phyloP scores from a whole-genome alignment of 2,329 filamentous ascomycete species.

The Apiospora koreana region DNA sequence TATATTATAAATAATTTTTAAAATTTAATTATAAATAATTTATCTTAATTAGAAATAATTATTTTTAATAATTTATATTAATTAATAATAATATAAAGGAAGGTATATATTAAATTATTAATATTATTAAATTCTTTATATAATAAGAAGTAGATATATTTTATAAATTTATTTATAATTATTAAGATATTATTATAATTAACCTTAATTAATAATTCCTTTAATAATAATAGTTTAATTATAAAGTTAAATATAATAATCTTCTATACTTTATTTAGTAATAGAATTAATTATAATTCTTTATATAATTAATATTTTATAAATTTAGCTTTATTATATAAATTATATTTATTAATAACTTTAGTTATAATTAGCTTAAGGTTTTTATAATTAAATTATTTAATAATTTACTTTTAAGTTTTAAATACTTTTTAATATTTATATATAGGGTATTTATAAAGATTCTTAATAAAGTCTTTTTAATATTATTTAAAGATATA shows the following conservation, averaged over 20 bases:
- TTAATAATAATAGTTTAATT: neutral
- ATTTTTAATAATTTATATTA: neutral
- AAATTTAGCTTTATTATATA: conserved; percentile 11
- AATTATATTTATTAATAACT: neutral
- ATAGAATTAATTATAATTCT: neutral
- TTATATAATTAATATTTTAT: conserved; percentile 8
- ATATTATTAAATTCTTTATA: neutral
- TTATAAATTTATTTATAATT: neutral
- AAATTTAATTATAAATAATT: conserved; percentile 10
- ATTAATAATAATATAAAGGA: neutral
- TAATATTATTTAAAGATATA: neutral
- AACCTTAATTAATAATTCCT: neutral
- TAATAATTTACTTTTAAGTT: neutral
- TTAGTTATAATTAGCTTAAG: neutral
- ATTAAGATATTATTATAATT: neutral
- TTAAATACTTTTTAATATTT: conserved; percentile 10
- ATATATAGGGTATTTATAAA: neutral
- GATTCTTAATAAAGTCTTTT: neutral
- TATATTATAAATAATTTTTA: conserved; percentile 10
- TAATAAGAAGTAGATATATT: neutral
- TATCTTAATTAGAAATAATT: conserved; percentile 11
- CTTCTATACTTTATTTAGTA: neutral
- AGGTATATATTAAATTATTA: neutral
- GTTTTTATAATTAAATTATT: neutral
- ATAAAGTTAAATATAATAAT: neutral